A percentile compares a stretch with the other conserved stretches of the same genome.
phyloP scores from a whole-genome alignment of 2,329 filamentous ascomycete genomes.

The Spiromastix sp. region DNA sequence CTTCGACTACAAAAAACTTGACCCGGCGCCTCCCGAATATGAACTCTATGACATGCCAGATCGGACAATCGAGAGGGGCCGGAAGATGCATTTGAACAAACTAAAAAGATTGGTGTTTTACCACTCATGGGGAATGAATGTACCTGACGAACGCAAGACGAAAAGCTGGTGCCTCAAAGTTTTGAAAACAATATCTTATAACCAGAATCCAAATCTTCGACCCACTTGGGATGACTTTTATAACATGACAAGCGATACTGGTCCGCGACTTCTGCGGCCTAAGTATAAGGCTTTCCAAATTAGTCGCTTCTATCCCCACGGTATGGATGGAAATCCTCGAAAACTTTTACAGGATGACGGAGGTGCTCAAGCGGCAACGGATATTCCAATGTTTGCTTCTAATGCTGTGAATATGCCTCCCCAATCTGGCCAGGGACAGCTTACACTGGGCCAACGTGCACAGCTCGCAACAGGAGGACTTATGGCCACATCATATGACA shows the following conservation, averaged over 20 bases:
- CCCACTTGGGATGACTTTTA: conserved; percentile 9
- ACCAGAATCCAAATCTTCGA: conserved; percentile 8
- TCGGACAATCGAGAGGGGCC: conserved; percentile 7
- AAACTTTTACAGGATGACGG: not conserved
- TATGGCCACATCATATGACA: too few species aligned
- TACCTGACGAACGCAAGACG: too few species aligned
- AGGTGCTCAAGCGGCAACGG: too few species aligned
- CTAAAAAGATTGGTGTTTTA: conserved; percentile 9
- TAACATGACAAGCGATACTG: conserved; percentile 10
- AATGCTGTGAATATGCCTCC: too few species aligned
- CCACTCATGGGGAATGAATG: conserved; percentile 13
- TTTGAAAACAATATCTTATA: conserved; percentile 10
- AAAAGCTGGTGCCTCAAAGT: conserved; percentile 8
- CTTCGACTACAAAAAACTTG: not conserved
- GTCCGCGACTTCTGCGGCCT: conserved; percentile 8
- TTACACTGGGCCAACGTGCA: too few species aligned
- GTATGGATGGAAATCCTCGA: conserved; percentile 1
- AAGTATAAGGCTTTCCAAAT: conserved; percentile 10
- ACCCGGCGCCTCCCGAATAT: not conserved
- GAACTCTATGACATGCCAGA: conserved; percentile 5
- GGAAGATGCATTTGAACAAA: conserved; percentile 3
- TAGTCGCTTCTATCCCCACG: conserved; percentile 7
- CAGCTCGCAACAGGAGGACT: too few species aligned
- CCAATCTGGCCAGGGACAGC: too few species aligned
- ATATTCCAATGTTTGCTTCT: too few species aligned